Base-by-base conservation (phyloP, 495 filamentous ascomycete species). In the Daldinia decipiens region DNA sequence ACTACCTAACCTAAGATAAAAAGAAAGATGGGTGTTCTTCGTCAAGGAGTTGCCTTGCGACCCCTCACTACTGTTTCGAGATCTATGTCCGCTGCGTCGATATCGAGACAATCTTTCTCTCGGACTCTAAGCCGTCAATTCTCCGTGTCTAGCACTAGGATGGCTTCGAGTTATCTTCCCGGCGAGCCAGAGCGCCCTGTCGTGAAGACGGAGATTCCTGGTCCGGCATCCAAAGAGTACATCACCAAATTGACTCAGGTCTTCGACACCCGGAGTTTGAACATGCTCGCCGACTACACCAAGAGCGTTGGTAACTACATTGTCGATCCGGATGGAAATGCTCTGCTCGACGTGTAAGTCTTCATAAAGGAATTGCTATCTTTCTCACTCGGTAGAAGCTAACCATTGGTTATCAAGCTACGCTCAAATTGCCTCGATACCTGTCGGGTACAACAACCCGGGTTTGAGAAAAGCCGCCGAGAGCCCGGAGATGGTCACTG, bases 371-470 rank as follows among this genome's bases (percentile, higher is more conserved):
- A n/a, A 11, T 13, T 34, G 3, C 51, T 15, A 7, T 15, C 36
- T 40, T 34, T 24, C 9, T 21, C 7, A 47, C 34, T 62, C 13
- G 12, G 27, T 59, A 53, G 19, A 40, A 38, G 27, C 50, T 74
- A 59, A 76, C 68, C 51, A 34, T 62, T 68, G 58, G 52, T 60
- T 59, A 53, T 60, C 61, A 71, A 93, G 91, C 64, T 95, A 95
- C 70, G 92, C 94, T 45, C 95, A 98, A 82, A 98, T 98, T 76
- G 95, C 95, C 72, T 98, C 95, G 26, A 99, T 99, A 77, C 95
- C 95, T 31, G 85, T 99, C 62, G 95, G 95, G 55, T 99, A 99
- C 87, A 97, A 93, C 87, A 99, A 99, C 81, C 92, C 94, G 24
- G 79, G 85, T 71, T 86, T 99, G 59, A 82, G 85, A 65, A 83